Base-by-base conservation (phyloP, 306 rosid species). In the Arachis hypogaea region DNA sequence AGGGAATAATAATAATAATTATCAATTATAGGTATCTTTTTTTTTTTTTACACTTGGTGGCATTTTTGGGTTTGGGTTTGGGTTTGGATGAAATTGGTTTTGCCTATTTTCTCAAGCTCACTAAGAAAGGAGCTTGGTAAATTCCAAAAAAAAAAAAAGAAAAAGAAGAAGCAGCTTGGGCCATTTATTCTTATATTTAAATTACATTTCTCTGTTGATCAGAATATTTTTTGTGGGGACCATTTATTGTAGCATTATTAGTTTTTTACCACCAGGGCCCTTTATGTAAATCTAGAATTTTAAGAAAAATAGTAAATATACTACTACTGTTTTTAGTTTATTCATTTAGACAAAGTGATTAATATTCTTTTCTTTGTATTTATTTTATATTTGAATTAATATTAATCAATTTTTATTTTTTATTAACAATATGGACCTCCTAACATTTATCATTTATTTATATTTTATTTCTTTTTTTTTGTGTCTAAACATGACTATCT, bases 51-150 rank as follows among this genome's bases (percentile, higher is more conserved):
- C 45, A 28, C 42, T 47, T 72, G 56, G 56, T 59, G 66, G 83
- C 77, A 77, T 73, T 77, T 77, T 84, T 83, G 88, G 93, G 85
- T 77, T 84, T 83, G 88, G 93, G 85, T 77, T 84, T 83, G 88
- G 93, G 85, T 87, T 86, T 77, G 80, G 84, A 78, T 80, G 67
- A 84, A 77, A 76, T 80, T 78, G 80, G 68, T 76, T 80, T 77
- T 69, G 40, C 78, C 28, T 22, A 22, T 22, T 22, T 66, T 75
- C 77, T 84, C 71, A 85, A 79, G 82, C 80, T 85, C 85, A 64
- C 63, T 76, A 65, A 22, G 28, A 22, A 22, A 22, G 28, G 28
- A 22, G 28, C 28, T 22, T 22, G 28, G 1, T 22, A 22, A 22
- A 22, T 0, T 22, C 28, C 28, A 22, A 22, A 22, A 22, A 22